Evolutionary conservation across 345 rosid species (phyloP), one percentile per base, ranked within the genome.

Genomic region (Triadica sebifera): DNA sequence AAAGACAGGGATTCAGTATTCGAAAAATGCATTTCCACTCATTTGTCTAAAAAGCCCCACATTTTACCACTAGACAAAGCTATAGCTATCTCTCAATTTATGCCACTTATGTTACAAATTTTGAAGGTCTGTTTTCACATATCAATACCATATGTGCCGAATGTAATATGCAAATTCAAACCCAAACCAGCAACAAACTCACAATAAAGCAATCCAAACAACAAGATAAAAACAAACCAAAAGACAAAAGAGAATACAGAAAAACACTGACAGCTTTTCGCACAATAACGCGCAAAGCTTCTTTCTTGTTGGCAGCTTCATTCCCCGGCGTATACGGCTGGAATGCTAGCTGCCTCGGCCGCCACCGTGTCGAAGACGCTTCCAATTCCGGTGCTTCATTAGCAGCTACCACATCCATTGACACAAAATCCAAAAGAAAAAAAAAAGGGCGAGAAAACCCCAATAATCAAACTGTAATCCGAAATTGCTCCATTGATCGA

Each of bases 261-360:
- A 74, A 56, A 86, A 41, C 38, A 83, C 98, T 84, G 65, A 94
- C 98, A 72, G 97, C 81, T 79, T 84, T 89, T 85, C 89, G 86
- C 52, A 86, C 90, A 45, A 77, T 73, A 63, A 87, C 85, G 22
- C 85, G 85, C 81, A 84, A 85, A 72, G 66, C 65, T 43, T 75
- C 74, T 58, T 74, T 37, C 84, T 76, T 83, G 77, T 49, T 78
- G 55, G 59, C 84, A 58, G 87, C 56, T 41, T 38, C 85, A 19
- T 69, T 81, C 63, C 50, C 76, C 0, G 75, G 72, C 51, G 55
- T 61, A 81, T 86, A 92, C 22, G 84, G 65, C 69, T 82, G 75
- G 77, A 92, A 94, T 69, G 82, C 86, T 34, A 90, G 81, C 90
- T 84, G 90, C 81, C 80, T 84, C 12, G 98, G 98, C 84, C 74